Evolutionary conservation across 2,329 filamentous ascomycete species (phyloP).

Genomic region (Cladosporium phlei): DNA sequence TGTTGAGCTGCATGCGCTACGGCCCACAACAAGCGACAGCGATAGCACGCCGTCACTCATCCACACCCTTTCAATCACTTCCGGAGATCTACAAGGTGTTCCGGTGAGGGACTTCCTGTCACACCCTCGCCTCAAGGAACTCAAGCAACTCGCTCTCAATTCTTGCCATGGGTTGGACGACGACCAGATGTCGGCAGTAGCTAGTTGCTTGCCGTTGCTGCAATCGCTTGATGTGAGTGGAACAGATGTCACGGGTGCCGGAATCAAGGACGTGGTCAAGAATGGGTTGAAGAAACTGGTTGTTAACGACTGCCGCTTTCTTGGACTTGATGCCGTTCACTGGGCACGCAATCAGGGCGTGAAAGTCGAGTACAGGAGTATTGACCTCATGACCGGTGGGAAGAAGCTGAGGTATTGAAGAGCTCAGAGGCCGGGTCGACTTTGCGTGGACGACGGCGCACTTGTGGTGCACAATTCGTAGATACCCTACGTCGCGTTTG

Average conservation of each 20-base stretch:
- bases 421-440: no score
- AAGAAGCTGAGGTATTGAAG: slow-evolving; percentile 21
- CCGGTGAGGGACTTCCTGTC: neutral
- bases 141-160: slow-evolving; percentile 7
- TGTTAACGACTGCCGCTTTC: slow-evolving; percentile 32
- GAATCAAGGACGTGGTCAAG: slow-evolving; percentile 34
- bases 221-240: slow-evolving; percentile 32
- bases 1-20: neutral
- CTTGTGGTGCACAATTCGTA: no score
- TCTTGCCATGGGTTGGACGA: slow-evolving; percentile 22
- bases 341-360: slow-evolving; percentile 37
- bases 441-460: no score
- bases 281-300: slow-evolving; percentile 27
- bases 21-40: neutral
- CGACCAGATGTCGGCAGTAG: slow-evolving; percentile 29
- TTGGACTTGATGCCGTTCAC: slow-evolving; percentile 38
- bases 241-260: slow-evolving; percentile 38
- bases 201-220: slow-evolving; percentile 21
- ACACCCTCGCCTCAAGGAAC: slow-evolving; percentile 6
- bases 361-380: slow-evolving; percentile 24
- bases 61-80: slow-evolving; percentile 6
- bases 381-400: slow-evolving; percentile 12
- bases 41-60: neutral
- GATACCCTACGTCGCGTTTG: no score
- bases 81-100: neutral